Base-by-base conservation (phyloP, 176 grass and related monocot genomes). In the Hyparrhenia diplandra region DNA sequence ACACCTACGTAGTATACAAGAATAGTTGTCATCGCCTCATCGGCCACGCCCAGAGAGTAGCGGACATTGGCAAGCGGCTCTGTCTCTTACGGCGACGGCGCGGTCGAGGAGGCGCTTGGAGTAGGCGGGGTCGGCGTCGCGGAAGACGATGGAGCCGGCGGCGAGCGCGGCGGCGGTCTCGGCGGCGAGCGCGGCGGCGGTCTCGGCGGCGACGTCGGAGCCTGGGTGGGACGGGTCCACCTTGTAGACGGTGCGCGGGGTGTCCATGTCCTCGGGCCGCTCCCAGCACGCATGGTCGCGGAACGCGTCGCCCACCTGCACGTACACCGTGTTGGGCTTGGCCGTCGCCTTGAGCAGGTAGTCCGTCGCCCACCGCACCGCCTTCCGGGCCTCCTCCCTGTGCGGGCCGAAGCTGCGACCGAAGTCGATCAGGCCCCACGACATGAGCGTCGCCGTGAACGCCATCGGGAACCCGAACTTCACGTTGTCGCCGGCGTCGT, bases 401-500 rank as follows among this genome's bases (percentile, higher is more conserved):
- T 97, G 94, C 29, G 81, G 10, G 2, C 94, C 90, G 76, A 91
- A 90, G 84, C 10, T 88, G 55, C 80, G 82, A 4, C 89, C 91
- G 75, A 97, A 94, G 87, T 97, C 94, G 78, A 97, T 97, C 10
- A 97, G 86, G 16, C 94, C 90, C 94, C 94, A 97, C 41, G 94
- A 90, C 91, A 97, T 94, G 60, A 97, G 89, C 37, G 94, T 97
- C 60, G 91, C 71, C 12, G 94, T 94, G 89, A 97, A 97, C 54
- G 94, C 94, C 94, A 97, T 97, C 21, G 94, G 94, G 87, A 97
- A 97, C 2, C 94, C 94, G 83, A 97, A 97, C 94, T 94, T 97
- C 13, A 97, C 88, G 85, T 97, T 97, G 89, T 97, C 94, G 10
- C 94, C 94, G 13, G 94, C 94, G 71, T 97, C 94, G 81, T 97